These are phyloP conservation scores for Dunaliella sp. DNA, from an alignment of 139 green algal genomes.

Conservation along the genomic window DNA sequence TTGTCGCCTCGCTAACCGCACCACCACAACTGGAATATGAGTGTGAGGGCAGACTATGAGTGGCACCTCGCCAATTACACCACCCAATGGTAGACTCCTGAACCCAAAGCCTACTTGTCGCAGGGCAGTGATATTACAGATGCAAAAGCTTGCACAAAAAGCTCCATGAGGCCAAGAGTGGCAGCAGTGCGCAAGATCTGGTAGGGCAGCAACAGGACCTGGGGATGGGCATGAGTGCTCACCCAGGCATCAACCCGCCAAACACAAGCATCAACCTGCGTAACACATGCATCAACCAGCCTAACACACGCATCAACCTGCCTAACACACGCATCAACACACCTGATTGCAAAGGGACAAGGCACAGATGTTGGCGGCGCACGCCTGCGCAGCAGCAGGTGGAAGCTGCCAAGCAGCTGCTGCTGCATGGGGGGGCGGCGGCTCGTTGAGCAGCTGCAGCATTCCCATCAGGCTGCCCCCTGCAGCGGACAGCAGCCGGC, in stretches of 20 bases:
- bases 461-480: conserved; percentile 9
- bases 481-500: conserved; percentile 31
- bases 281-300: background rate
- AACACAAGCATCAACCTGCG: background rate
- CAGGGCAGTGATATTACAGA: no score
- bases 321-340: background rate
- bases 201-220: background rate
- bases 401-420: background rate
- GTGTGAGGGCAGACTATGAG: no score
- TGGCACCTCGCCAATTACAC: no score
- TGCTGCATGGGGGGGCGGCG: background rate
- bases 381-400: background rate
- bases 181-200: no score
- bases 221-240: background rate
- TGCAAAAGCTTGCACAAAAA: no score
- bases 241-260: background rate
- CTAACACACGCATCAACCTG: background rate
- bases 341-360: background rate
- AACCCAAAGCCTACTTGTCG: no score
- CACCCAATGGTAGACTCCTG: no score
- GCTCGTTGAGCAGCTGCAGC: conserved; percentile 29
- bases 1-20: no score
- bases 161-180: no score
- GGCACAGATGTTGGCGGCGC: background rate
- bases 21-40: no score